Conservation (phyloP, 2,329 filamentous ascomycete species). For the Acrocalymma vagum region DNA sequence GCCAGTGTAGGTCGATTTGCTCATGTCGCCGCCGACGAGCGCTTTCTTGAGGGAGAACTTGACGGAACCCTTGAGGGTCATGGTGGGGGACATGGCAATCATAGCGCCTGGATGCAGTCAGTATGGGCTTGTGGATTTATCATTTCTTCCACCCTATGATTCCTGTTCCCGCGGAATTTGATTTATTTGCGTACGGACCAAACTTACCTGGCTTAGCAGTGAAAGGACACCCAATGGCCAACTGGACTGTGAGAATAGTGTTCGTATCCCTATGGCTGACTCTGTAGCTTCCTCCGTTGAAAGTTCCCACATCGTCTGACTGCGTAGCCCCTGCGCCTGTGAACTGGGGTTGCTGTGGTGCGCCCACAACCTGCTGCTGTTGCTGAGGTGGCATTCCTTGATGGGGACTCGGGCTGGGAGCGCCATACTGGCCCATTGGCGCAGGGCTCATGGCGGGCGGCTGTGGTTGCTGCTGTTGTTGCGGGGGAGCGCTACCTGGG, state of each 20-base stretch:
- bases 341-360: slow-evolving; percentile 31
- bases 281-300: slow-evolving; percentile 94
- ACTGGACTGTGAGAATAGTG: slow-evolving; percentile 85
- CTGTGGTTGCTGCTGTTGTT: slow-evolving; percentile 39
- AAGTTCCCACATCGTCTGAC: slow-evolving; percentile 90
- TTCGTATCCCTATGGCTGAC: slow-evolving; percentile 94
- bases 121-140: slow-evolving; percentile 1
- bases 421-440: slow-evolving; percentile 38
- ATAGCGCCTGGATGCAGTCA: slow-evolving; percentile 69
- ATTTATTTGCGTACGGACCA: not conserved
- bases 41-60: slow-evolving; percentile 94
- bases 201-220: slow-evolving; percentile 75
- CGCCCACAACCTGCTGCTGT: slow-evolving; percentile 40
- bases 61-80: slow-evolving; percentile 82
- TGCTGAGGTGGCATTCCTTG: slow-evolving; percentile 40
- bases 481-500: slow-evolving; percentile 30
- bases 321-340: slow-evolving; percentile 56
- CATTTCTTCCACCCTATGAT: not conserved
- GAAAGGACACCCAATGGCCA: slow-evolving; percentile 88
- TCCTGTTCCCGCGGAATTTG: not conserved
- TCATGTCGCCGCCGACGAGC: slow-evolving; percentile 81
- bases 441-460: slow-evolving; percentile 11
- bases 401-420: slow-evolving; percentile 45
- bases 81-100: slow-evolving; percentile 92
- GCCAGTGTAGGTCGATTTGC: slow-evolving; percentile 81